These are phyloP conservation scores for Xylariaceae sp. DNA, from an alignment of 2,329 filamentous ascomycete genomes.

Conservation along the genomic window DNA sequence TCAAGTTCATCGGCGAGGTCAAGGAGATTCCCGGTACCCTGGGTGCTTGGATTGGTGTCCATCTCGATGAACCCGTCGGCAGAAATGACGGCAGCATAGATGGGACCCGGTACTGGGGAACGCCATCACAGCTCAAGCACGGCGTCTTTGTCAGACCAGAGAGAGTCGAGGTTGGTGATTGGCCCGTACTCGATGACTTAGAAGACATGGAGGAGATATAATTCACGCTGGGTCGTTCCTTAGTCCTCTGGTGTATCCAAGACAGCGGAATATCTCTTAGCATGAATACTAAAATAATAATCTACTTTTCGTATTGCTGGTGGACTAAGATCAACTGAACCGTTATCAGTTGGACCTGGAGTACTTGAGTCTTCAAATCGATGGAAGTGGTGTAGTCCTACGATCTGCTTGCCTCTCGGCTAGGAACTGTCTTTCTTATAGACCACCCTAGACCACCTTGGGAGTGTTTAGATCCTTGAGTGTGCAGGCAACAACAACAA, in stretches of 20 bases:
- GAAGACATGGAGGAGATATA: constrained; percentile 74
- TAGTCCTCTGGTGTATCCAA: not conserved
- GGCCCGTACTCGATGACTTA: constrained; percentile 62
- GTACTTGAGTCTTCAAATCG: too few species aligned
- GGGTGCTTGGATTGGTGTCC: constrained; percentile 67
- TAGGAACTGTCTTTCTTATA: too few species aligned
- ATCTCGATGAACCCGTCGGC: constrained; percentile 72
- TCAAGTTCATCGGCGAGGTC: constrained; percentile 69
- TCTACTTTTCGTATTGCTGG: too few species aligned
- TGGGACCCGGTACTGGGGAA: constrained; percentile 64
- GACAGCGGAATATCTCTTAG: constrained; percentile 3
- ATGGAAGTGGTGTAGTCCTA: too few species aligned
- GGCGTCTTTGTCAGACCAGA: constrained; percentile 77
- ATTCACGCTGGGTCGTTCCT: constrained; percentile 19
- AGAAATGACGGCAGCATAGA: constrained; percentile 75
- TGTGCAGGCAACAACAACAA: too few species aligned
- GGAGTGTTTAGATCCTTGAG: not conserved
- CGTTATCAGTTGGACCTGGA: too few species aligned
- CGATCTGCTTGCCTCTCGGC: too few species aligned
- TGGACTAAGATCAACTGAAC: too few species aligned
- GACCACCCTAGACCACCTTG: too few species aligned
- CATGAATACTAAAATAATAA: not conserved
- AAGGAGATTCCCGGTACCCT: constrained; percentile 63
- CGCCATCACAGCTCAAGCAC: constrained; percentile 58
- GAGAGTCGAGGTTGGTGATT: constrained; percentile 71